Percentiles rank a stretch among this genome's conserved stretches.
These are phyloP conservation scores for Phytophthora capsici DNA, from an alignment of 352 stramenopile genomes.

Conservation along the genomic window DNA sequence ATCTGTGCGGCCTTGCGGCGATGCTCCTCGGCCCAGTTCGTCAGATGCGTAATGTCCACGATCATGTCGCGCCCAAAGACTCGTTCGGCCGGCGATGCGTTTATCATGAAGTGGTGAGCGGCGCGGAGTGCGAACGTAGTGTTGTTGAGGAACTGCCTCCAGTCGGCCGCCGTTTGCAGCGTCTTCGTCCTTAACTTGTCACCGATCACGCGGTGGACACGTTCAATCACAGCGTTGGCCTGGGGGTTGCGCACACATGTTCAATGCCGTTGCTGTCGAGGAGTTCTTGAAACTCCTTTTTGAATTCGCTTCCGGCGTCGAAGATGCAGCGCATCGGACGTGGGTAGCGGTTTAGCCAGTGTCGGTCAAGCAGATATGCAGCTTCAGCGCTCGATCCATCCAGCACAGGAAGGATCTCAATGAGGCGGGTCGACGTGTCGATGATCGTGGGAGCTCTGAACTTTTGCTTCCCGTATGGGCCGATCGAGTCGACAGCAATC, in stretches of 20 bases:
- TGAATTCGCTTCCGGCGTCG: slow-evolving; percentile 3
- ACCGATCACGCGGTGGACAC: slow-evolving; percentile 2
- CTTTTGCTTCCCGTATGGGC: neutral
- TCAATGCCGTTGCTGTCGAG: slow-evolving; percentile 10
- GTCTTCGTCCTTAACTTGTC: slow-evolving; percentile 6
- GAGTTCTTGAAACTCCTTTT: neutral
- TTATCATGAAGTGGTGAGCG: neutral
- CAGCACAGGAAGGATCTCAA: neutral
- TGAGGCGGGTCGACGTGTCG: slow-evolving; percentile 1
- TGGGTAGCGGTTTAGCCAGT: slow-evolving; percentile 7
- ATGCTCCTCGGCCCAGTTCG: neutral
- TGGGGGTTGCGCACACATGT: neutral
- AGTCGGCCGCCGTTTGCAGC: neutral
- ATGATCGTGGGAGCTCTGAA: neutral
- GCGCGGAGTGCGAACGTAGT: neutral
- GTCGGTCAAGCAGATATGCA: neutral
- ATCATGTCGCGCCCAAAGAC: slow-evolving; percentile 8
- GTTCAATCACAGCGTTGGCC: slow-evolving; percentile 5
- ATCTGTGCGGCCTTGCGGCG: neutral
- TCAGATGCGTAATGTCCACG: slow-evolving; percentile 1
- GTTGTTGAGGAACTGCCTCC: slow-evolving; percentile 6
- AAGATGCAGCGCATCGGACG: neutral
- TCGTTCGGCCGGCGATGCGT: neutral
- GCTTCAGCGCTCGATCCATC: slow-evolving; percentile 5
- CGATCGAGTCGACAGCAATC: no score